Evolutionary conservation across 805 yeast species (phyloP).

Genomic region (Teunomyces atbi): DNA sequence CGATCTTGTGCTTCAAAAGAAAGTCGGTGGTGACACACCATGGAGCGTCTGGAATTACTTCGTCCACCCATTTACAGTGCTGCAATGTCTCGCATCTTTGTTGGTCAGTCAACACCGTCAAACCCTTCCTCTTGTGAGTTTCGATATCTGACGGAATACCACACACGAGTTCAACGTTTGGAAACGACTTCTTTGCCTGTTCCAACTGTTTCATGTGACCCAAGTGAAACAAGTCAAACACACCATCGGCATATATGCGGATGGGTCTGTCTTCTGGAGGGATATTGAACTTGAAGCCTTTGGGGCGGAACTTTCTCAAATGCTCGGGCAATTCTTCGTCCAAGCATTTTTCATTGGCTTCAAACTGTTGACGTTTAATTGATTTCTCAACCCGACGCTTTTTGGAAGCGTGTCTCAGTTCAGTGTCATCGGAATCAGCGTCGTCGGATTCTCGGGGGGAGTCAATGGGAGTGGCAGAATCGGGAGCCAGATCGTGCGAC

Average conservation of each 20-base stretch:
- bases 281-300: slow-evolving; percentile 70
- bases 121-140: slow-evolving; percentile 89
- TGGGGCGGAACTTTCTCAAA: slow-evolving; percentile 73
- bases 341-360: slow-evolving; percentile 53
- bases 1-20: slow-evolving; percentile 74
- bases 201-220: slow-evolving; percentile 98
- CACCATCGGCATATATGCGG: slow-evolving; percentile 97
- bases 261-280: slow-evolving; percentile 88
- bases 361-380: slow-evolving; percentile 29
- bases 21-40: slow-evolving; percentile 91
- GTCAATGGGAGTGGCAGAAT: slow-evolving; percentile 14
- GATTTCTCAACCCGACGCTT: slow-evolving; percentile 24
- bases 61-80: slow-evolving; percentile 98
- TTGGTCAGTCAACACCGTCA: slow-evolving; percentile 84
- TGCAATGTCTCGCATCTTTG: slow-evolving; percentile 88
- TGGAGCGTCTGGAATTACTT: slow-evolving; percentile 91
- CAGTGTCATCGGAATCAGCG: slow-evolving; percentile 11
- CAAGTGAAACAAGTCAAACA: slow-evolving; percentile 91
- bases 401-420: slow-evolving; percentile 10
- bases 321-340: slow-evolving; percentile 69
- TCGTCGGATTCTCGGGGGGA: slow-evolving; percentile 17
- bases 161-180: slow-evolving; percentile 79
- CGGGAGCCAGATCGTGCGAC: slow-evolving; percentile 10
- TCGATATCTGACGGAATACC: slow-evolving; percentile 90
- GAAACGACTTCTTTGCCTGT: slow-evolving; percentile 90